Percentiles rank a stretch among this genome's conserved stretches.
Evolutionary conservation across 2,329 filamentous ascomycete species (phyloP).

Genomic region (Colletotrichum sidae): DNA sequence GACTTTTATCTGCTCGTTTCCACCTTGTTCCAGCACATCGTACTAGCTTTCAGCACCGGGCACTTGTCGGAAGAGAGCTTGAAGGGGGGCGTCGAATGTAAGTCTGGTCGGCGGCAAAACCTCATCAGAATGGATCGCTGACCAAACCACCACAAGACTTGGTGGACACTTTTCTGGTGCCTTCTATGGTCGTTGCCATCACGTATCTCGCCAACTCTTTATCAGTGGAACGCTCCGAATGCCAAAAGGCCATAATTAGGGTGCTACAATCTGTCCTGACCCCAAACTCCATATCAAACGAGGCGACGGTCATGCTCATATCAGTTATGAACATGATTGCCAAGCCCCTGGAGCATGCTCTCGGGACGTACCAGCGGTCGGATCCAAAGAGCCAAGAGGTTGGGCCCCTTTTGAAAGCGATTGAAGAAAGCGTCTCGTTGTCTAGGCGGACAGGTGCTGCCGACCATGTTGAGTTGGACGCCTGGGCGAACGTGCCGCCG

Average conservation of each 20-base stretch:
- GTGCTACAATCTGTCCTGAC: slow-evolving; percentile 79
- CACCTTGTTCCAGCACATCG: slow-evolving; percentile 80
- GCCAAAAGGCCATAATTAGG: slow-evolving; percentile 76
- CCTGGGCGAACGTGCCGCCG: slow-evolving; percentile 69
- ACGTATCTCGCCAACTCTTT: slow-evolving; percentile 78
- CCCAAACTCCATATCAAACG: slow-evolving; percentile 76
- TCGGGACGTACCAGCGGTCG: slow-evolving; percentile 74
- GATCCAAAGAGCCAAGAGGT: slow-evolving; percentile 77
- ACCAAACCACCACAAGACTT: slow-evolving; percentile 63
- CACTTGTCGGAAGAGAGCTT: slow-evolving; percentile 76
- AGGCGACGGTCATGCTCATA: slow-evolving; percentile 77
- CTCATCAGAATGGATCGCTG: slow-evolving; percentile 32
- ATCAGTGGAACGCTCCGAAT: slow-evolving; percentile 71
- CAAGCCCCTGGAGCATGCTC: slow-evolving; percentile 73
- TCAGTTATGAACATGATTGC: slow-evolving; percentile 79
- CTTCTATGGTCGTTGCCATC: slow-evolving; percentile 79
- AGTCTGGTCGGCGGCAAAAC: slow-evolving; percentile 45
- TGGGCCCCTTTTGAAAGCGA: slow-evolving; percentile 74
- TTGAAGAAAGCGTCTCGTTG: slow-evolving; percentile 69
- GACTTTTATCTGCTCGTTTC: slow-evolving; percentile 85
- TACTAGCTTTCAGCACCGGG: slow-evolving; percentile 75
- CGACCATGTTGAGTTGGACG: slow-evolving; percentile 75
- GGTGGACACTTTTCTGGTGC: slow-evolving; percentile 83
- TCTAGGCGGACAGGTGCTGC: slow-evolving; percentile 72
- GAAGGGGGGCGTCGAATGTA: slow-evolving; percentile 81